Evolutionary conservation across 805 yeast species (phyloP).

Genomic region (Metschnikowia borealis): DNA sequence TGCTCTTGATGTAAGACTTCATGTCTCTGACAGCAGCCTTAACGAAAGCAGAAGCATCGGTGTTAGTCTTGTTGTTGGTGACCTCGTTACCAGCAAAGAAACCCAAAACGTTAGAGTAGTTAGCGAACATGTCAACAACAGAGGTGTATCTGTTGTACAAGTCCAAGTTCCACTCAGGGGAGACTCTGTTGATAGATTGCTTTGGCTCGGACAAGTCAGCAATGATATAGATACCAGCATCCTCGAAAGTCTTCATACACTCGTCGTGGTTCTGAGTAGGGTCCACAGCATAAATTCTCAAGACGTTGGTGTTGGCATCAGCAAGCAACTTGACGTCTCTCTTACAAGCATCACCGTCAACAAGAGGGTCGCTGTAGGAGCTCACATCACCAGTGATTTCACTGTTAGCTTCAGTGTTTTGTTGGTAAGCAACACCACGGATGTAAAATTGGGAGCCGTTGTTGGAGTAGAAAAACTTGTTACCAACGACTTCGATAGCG

Average conservation of each 20-base stretch:
- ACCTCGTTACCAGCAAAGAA: constrained; percentile 99
- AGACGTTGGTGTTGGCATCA: constrained; percentile 66
- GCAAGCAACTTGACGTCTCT: constrained; percentile 79
- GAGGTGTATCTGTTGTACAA: constrained; percentile 72
- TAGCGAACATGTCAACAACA: constrained; percentile 76
- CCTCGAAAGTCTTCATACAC: constrained; percentile 56
- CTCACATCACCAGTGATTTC: constrained; percentile 16
- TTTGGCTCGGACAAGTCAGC: constrained; percentile 64
- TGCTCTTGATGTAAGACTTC: constrained; percentile 64
- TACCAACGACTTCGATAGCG: constrained; percentile 62
- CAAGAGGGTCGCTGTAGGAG: constrained; percentile 68
- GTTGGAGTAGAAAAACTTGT: constrained; percentile 71
- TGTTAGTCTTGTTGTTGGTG: constrained; percentile 74
- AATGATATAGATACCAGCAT: constrained; percentile 43
- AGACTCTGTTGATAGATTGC: constrained; percentile 67
- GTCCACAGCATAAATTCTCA: constrained; percentile 85
- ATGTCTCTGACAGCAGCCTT: constrained; percentile 94
- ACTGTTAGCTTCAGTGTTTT: constrained; percentile 52
- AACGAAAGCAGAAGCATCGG: constrained; percentile 89
- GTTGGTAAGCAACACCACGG: constrained; percentile 79
- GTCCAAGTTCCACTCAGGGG: constrained; percentile 73
- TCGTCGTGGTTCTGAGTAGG: constrained; percentile 62
- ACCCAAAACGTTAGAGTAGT: constrained; percentile 80
- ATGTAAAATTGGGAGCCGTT: constrained; percentile 78
- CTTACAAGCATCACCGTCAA: constrained; percentile 62